Evolutionary conservation across 2,329 filamentous ascomycete species (phyloP).

Genomic region (Fusarium mangiferae): DNA sequence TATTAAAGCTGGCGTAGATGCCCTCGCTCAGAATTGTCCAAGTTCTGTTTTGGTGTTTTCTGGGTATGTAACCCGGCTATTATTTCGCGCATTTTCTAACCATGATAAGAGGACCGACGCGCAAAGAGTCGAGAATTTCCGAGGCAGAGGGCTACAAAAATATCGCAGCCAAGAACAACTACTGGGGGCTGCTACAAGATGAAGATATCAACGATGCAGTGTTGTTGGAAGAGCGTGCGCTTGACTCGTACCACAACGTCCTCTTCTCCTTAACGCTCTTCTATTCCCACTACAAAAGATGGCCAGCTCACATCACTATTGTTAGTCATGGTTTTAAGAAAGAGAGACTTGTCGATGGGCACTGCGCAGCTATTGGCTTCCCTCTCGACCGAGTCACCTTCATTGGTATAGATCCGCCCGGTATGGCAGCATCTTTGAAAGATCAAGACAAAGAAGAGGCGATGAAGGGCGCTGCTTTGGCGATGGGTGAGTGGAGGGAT

Average conservation of each 20-base stretch:
- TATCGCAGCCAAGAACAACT: constrained; percentile 58
- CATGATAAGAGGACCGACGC: constrained; percentile 70
- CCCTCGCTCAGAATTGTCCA: constrained; percentile 57
- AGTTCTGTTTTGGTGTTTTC: constrained; percentile 74
- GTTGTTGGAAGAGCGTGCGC: constrained; percentile 74
- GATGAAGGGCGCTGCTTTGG: constrained; percentile 55
- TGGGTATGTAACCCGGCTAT: constrained; percentile 60
- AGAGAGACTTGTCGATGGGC: constrained; percentile 68
- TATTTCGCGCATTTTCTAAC: not conserved
- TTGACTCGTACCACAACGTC: constrained; percentile 89
- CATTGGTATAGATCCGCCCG: constrained; percentile 73
- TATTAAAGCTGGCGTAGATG: constrained; percentile 70
- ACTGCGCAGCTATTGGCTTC: constrained; percentile 71
- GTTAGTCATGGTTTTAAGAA: constrained; percentile 78
- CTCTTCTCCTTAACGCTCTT: constrained; percentile 75
- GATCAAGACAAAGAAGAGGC: constrained; percentile 51
- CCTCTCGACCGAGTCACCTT: constrained; percentile 59
- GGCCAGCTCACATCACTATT: constrained; percentile 69
- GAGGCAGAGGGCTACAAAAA: constrained; percentile 74
- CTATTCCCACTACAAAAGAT: constrained; percentile 53
- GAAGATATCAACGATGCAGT: constrained; percentile 48
- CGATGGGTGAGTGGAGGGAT: constrained; percentile 59
- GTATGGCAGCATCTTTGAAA: constrained; percentile 48
- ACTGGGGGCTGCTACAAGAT: constrained; percentile 54
- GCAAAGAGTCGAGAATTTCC: constrained; percentile 62